Evolutionary conservation across 1,139 yeast species (phyloP).

Genomic region (Pichia sp.): DNA sequence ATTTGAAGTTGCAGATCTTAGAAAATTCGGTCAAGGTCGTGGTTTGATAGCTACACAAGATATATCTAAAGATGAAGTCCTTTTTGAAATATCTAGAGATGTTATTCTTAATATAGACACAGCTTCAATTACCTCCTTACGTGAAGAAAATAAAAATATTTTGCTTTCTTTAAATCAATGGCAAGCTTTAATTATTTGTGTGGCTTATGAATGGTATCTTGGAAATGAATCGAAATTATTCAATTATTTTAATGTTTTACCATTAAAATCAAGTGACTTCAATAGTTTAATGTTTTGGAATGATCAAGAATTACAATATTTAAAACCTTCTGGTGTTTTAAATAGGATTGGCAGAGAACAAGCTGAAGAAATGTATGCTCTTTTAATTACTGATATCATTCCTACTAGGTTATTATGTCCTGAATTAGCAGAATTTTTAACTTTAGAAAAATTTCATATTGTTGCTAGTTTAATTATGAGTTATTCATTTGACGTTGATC

Average conservation of each 20-base stretch:
- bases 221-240: conserved; percentile 52
- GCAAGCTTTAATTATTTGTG: conserved; percentile 66
- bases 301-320: conserved; percentile 41
- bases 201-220: conserved; percentile 51
- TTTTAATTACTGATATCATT: conserved; percentile 31
- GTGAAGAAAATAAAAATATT: conserved; percentile 35
- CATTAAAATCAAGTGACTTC: conserved; percentile 38
- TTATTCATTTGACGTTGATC: conserved; percentile 60
- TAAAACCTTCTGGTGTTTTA: conserved; percentile 67
- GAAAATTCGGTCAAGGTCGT: conserved; percentile 62
- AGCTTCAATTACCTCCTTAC: conserved; percentile 38
- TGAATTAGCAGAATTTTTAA: conserved; percentile 27
- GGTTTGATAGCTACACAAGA: conserved; percentile 64
- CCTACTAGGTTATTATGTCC: conserved; percentile 24
- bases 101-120: conserved; percentile 54
- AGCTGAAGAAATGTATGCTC: conserved; percentile 55
- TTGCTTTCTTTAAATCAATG: conserved; percentile 52
- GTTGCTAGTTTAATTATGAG: conserved; percentile 69
- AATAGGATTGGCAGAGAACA: conserved; percentile 64
- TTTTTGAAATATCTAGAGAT: conserved; percentile 65
- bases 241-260: conserved; percentile 67
- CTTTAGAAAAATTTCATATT: conserved; percentile 55
- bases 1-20: conserved; percentile 52
- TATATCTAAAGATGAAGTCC: conserved; percentile 50
- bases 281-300: conserved; percentile 80